Evolutionary conservation across 1,284 basidiomycete species (phyloP).

Genomic region (Vanrija humicola): DNA sequence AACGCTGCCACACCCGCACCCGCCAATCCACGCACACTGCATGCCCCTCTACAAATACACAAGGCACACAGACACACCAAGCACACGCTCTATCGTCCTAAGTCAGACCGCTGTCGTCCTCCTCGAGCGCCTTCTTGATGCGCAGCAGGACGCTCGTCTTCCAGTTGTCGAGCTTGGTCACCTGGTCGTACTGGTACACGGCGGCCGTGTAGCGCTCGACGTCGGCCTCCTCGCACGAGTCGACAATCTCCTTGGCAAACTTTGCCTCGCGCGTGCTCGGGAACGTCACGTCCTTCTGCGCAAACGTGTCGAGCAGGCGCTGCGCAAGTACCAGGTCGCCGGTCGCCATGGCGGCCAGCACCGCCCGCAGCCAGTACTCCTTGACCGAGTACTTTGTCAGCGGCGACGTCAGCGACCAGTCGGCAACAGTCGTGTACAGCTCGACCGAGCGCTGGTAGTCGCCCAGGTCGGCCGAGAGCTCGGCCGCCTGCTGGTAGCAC

Average conservation of each 20-base stretch:
- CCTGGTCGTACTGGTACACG: slow-evolving; percentile 78
- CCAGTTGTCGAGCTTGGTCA: slow-evolving; percentile 89
- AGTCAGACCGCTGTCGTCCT: slow-evolving; percentile 53
- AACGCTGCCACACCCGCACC: too few species aligned
- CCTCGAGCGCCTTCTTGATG: slow-evolving; percentile 75
- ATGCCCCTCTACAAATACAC: neutral
- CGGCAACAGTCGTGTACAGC: slow-evolving; percentile 85
- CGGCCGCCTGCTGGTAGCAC: slow-evolving; percentile 94
- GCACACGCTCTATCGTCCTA: slow-evolving; percentile 20
- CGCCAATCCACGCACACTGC: neutral
- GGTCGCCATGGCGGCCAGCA: slow-evolving; percentile 85
- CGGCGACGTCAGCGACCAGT: slow-evolving; percentile 73
- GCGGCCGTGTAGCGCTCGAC: slow-evolving; percentile 64
- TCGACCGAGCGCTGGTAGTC: slow-evolving; percentile 81
- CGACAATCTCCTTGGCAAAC: slow-evolving; percentile 70
- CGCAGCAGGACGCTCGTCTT: slow-evolving; percentile 83
- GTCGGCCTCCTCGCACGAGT: slow-evolving; percentile 76
- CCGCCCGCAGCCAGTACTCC: slow-evolving; percentile 90
- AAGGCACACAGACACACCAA: neutral
- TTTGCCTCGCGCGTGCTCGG: slow-evolving; percentile 82
- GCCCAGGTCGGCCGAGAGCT: slow-evolving; percentile 84
- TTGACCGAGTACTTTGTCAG: slow-evolving; percentile 99
- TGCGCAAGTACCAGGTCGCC: slow-evolving; percentile 77
- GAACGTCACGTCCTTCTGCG: slow-evolving; percentile 71
- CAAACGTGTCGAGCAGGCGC: slow-evolving; percentile 71